Evolutionary conservation across 768 basidiomycete genomes (phyloP), one percentile per base, ranked within the genome.

Genomic region (Sistotremastrum niveocremeum): DNA sequence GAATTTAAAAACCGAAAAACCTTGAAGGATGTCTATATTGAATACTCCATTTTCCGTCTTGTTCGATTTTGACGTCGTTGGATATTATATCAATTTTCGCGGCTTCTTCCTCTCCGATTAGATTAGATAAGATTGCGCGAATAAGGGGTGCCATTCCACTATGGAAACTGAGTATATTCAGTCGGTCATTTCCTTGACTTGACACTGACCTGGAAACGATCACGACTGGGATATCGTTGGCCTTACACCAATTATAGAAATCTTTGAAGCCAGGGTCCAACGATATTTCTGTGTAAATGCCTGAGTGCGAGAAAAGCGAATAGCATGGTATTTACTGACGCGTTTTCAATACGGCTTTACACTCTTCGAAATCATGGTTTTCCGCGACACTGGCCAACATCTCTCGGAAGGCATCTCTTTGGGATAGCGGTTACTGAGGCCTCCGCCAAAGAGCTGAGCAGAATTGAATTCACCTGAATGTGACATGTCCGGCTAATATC

Each of bases 61-160:
- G 65, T 28, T 75, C 66, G 41, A 82, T 63, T 9, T 69, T 65
- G 38, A 85, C 88, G 51, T 88, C 83, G 65, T 99, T 99, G n/a
- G 93, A 81, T 54, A 99, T 86, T 57, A 99, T 84, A 49, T 86
- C 78, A 45, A 98, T 93, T 34, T 77, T 70, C 39, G 74, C 66
- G 4, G 86, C 80, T 31, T 75, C 76, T 49, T 81, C 74, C 34
- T 77, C 69, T 7, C 84, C 85, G 44, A 93, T 68, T 39, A 91
- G 77, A 51, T 78, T 81, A 40, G 79, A 76, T n/a, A 97, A 73
- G 4, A 95, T 84, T 0, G 87, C 87, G 37, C 88, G 84, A 54
- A 99, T 97, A 52, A 86, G 74, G 8, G 93, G 91, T 7, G 80
- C 81, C 91, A 95, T 95, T 28, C 91, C 93, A 52, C 87, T 90